Conservation (phyloP, 2,329 filamentous ascomycete genomes). For the Claviceps sp. region DNA sequence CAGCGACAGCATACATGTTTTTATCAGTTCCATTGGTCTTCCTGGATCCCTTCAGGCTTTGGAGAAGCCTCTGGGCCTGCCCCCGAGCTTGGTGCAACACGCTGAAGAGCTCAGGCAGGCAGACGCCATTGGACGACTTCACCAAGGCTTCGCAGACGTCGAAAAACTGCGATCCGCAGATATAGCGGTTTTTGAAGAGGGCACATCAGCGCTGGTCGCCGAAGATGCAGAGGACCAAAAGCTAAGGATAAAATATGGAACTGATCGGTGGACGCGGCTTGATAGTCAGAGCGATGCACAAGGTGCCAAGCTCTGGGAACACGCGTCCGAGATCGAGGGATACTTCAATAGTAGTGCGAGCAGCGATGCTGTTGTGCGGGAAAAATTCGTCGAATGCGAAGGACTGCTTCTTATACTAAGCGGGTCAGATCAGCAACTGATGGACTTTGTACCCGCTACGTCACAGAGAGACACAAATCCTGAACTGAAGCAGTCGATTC, state of each 20-base stretch:
- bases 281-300: slow-evolving; percentile 55
- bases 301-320: slow-evolving; percentile 56
- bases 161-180: slow-evolving; percentile 79
- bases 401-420: slow-evolving; percentile 62
- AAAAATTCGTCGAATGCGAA: slow-evolving; percentile 67
- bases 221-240: slow-evolving; percentile 77
- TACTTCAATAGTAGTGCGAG: slow-evolving; percentile 59
- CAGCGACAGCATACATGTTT: slow-evolving; percentile 65
- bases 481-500: slow-evolving; percentile 65
- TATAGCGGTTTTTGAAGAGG: slow-evolving; percentile 67
- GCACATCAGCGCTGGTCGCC: slow-evolving; percentile 58
- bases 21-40: slow-evolving; percentile 70
- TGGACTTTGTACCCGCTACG: slow-evolving; percentile 82
- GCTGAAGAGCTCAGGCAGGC: slow-evolving; percentile 90
- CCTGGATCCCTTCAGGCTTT: slow-evolving; percentile 88
- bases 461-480: slow-evolving; percentile 67
- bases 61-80: slow-evolving; percentile 85
- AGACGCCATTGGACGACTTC: slow-evolving; percentile 65
- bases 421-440: slow-evolving; percentile 65
- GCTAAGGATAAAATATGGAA: slow-evolving; percentile 67
- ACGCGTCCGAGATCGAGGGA: slow-evolving; percentile 66
- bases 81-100: slow-evolving; percentile 72
- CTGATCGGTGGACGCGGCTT: slow-evolving; percentile 66
- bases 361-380: slow-evolving; percentile 50
- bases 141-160: slow-evolving; percentile 74